Percentiles rank a stretch among this genome's conserved stretches.
Evolutionary conservation across 2,329 filamentous ascomycete genomes (phyloP).

Genomic region (Xylariales sp.): DNA sequence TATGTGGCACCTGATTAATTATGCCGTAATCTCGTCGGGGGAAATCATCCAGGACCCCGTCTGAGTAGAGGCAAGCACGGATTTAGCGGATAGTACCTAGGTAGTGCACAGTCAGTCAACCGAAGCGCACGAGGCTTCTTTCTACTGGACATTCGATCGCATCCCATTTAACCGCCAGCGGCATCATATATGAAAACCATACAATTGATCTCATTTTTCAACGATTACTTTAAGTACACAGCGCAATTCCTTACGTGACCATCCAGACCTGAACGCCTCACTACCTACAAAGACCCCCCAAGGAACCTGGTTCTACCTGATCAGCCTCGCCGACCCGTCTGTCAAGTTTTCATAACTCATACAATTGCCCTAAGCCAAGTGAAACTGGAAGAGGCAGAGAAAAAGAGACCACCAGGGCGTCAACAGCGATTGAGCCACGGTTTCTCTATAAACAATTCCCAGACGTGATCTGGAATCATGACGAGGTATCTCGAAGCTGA

Average conservation of each 20-base stretch:
- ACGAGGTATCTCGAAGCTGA: constrained; percentile 24
- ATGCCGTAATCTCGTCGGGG: too few species aligned
- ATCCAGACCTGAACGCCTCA: constrained; percentile 38
- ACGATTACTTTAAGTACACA: constrained; percentile 33
- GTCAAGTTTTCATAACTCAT: constrained; percentile 45
- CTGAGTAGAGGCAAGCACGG: background rate
- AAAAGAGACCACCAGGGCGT: constrained; percentile 15
- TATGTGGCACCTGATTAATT: too few species aligned
- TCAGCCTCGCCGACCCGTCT: constrained; percentile 28
- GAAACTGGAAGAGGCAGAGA: constrained; percentile 22
- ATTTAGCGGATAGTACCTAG: background rate
- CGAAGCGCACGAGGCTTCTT: background rate
- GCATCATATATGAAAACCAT: background rate
- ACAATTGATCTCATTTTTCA: constrained; percentile 16
- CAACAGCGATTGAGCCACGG: constrained; percentile 8
- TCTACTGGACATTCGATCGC: background rate
- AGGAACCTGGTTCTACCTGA: constrained; percentile 27
- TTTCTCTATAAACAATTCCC: constrained; percentile 17
- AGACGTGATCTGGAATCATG: constrained; percentile 20
- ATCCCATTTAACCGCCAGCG: background rate
- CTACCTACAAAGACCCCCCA: constrained; percentile 29
- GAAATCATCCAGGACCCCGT: too few species aligned
- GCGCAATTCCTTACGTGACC: constrained; percentile 27
- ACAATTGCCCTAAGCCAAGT: constrained; percentile 41
- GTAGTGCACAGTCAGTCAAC: background rate